These are phyloP conservation scores for Pseudoscleropodium purum DNA, from an alignment of 225 moss, liverwort and hornwort species.

Conservation along the genomic window DNA sequence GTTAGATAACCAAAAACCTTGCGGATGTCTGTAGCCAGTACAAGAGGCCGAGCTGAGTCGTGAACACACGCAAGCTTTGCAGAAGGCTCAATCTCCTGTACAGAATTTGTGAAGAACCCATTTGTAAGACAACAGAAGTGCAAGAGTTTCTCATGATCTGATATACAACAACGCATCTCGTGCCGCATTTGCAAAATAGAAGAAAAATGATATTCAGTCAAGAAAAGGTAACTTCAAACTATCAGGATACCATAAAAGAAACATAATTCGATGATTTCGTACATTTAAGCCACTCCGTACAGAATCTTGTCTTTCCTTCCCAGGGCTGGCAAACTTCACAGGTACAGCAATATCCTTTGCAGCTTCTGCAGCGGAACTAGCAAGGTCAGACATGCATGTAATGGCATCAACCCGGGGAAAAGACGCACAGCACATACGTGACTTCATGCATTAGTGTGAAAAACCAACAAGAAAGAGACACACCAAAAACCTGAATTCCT, in stretches of 20 bases:
- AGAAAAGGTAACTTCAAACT: neutral
- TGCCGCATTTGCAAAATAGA: neutral
- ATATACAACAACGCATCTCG: neutral
- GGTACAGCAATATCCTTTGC: constrained; percentile 26
- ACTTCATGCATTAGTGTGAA: neutral
- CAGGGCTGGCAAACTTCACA: constrained; percentile 76
- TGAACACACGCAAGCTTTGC: constrained; percentile 90
- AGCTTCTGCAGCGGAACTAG: constrained; percentile 27
- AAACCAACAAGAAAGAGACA: neutral
- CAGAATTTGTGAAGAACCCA: neutral
- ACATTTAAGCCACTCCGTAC: constrained; percentile 76
- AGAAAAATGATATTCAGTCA: neutral
- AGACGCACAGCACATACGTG: neutral
- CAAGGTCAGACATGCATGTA: neutral
- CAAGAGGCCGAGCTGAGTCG: constrained; percentile 90
- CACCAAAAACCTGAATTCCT: neutral
- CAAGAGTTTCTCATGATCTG: neutral
- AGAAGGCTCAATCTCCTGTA: constrained; percentile 53
- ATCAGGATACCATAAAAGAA: neutral
- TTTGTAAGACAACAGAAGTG: neutral
- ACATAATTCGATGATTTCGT: neutral
- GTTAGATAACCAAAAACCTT: constrained; percentile 26
- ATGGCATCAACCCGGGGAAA: neutral
- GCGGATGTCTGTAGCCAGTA: constrained; percentile 53
- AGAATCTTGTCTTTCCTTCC: constrained; percentile 93